Evolutionary conservation across 2,329 filamentous ascomycete genomes (phyloP), one percentile per base, ranked within the genome.

Genomic region (Fusarium praegraminearum): DNA sequence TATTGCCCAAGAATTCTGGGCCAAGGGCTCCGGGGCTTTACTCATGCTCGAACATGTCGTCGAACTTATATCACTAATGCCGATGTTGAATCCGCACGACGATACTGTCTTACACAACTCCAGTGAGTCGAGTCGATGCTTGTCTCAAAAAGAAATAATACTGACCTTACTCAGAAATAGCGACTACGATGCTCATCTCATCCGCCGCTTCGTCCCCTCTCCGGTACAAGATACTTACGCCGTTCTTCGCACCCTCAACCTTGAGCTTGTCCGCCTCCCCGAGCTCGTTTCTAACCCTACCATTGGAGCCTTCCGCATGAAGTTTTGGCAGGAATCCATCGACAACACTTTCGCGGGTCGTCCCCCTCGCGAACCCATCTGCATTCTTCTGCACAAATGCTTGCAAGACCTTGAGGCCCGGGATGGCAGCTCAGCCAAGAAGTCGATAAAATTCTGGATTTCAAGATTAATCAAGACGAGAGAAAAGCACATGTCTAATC

Each of bases 301-400:
- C 6, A 92, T 98, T 65, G 95, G 93, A 51, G 86, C 90, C 54
- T 89, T 98, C 85, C 93, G 96, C 69, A 91, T 97, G 80, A 93
- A 97, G 79, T 98, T 98, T 83, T 98, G 96, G 93, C 89, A 93
- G 51, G 94, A 98, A 73, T 89, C 93, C 7, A 83, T 99, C 53
- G 87, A 91, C 56, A 90, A 91, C 65, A 91, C 93, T 2, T 91
- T 98, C 64, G 86, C 91, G 3, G 92, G 91, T 33, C 83, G 85
- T 1, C 94, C 96, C 2, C 94, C 94, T 2, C 93, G 94, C 75
- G 94, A 99, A 78, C 96, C 96, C 24, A 93, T 98, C 43, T 95
- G 94, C 62, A 87, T 97, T 32, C 84, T 98, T 7, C 85, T 99
- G 2, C 87, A 93, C 66, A 87, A 90, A 60, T 91, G 91, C 24